phyloP scores from a whole-genome alignment of 2,329 filamentous ascomycete species.

The Pyrenochaeta sp. region DNA sequence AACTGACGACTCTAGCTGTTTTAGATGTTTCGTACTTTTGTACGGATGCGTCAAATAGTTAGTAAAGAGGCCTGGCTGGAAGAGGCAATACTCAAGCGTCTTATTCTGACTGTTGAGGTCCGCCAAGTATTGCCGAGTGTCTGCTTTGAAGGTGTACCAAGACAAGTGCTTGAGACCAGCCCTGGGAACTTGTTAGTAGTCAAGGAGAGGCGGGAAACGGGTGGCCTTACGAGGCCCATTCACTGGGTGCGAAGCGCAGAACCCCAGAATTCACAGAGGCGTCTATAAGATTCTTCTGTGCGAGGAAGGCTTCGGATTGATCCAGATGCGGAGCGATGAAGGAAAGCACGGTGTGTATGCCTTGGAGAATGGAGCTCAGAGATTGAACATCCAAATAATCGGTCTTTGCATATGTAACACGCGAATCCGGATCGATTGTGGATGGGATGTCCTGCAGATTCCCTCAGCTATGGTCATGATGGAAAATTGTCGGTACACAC shows the following conservation, averaged over 20 bases:
- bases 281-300: slow-evolving; percentile 31
- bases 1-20: background rate
- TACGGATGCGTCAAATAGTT: slow-evolving; percentile 62
- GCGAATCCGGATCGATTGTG: background rate
- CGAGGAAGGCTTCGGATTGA: slow-evolving; percentile 9
- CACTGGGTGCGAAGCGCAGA: slow-evolving; percentile 35
- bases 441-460: background rate
- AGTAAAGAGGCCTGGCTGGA: slow-evolving; percentile 62
- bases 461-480: background rate
- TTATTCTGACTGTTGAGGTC: slow-evolving; percentile 60
- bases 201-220: background rate
- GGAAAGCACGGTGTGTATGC: slow-evolving; percentile 62
- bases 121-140: slow-evolving; percentile 58
- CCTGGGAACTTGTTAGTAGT: background rate
- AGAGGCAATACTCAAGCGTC: slow-evolving; percentile 63
- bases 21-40: slow-evolving; percentile 56
- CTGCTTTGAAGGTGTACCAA: slow-evolving; percentile 61
- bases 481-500: slow-evolving; percentile 5
- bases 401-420: background rate
- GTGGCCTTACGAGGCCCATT: slow-evolving; percentile 33
- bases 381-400: slow-evolving; percentile 11
- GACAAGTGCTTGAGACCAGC: slow-evolving; percentile 48
- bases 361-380: slow-evolving; percentile 45
- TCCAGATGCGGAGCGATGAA: slow-evolving; percentile 54
- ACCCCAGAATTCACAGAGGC: slow-evolving; percentile 31